These are phyloP conservation scores for Malassezia dermatis DNA, from an alignment of 1,284 basidiomycete species.

Conservation along the genomic window DNA sequence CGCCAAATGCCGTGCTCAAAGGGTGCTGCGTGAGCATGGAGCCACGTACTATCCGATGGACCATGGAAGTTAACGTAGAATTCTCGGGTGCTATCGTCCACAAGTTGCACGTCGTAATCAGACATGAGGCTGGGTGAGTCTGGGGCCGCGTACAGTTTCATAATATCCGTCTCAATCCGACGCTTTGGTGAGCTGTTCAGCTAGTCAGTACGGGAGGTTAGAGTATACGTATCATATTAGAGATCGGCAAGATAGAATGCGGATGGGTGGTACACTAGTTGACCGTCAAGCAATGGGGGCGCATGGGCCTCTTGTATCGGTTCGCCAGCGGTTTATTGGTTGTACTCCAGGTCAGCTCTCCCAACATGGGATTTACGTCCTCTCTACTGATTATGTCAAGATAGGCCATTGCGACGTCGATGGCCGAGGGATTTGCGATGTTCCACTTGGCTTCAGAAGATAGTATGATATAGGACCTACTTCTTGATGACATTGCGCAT, in stretches of 20 bases:
- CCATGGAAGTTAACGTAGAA: conserved; percentile 94
- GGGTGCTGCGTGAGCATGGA: conserved; percentile 57
- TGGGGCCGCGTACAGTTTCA: conserved; percentile 71
- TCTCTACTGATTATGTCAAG: background rate
- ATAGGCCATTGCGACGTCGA: background rate
- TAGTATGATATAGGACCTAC: background rate
- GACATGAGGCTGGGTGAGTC: conserved; percentile 37
- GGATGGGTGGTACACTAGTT: background rate
- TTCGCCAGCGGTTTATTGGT: background rate
- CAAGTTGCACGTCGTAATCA: conserved; percentile 69
- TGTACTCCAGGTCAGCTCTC: background rate
- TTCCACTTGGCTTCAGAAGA: background rate
- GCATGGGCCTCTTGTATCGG: background rate
- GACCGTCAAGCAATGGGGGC: background rate
- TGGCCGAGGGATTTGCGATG: background rate
- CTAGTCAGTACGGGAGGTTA: background rate
- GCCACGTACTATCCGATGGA: conserved; percentile 74
- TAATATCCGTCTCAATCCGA: conserved; percentile 95
- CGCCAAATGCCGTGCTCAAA: conserved; percentile 96
- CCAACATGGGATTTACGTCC: background rate
- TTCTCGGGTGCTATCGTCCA: conserved; percentile 98
- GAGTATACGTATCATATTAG: conserved; percentile 11
- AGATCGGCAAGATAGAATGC: background rate
- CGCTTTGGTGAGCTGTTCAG: conserved; percentile 63
- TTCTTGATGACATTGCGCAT: background rate